Percentiles rank a stretch among this genome's conserved stretches.
Evolutionary conservation across 2,329 filamentous ascomycete genomes (phyloP).

Genomic region (Aspergillus flavus): DNA sequence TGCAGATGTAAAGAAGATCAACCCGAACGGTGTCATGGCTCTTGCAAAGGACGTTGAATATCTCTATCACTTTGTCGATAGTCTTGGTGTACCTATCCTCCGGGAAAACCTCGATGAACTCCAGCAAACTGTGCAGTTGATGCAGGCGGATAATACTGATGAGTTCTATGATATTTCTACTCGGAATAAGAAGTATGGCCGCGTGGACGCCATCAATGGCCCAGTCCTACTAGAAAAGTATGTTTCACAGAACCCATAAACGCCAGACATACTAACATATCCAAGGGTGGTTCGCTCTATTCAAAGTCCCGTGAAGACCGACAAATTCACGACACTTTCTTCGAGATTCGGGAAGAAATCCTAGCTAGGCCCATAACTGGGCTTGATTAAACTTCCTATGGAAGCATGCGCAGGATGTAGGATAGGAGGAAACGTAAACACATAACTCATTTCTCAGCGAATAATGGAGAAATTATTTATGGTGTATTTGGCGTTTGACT

Average conservation of each 20-base stretch:
- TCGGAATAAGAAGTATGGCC: slow-evolving; percentile 88
- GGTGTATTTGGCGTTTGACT: background rate
- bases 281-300: slow-evolving; percentile 66
- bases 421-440: background rate
- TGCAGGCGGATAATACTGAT: slow-evolving; percentile 86
- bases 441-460: background rate
- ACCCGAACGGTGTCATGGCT: slow-evolving; percentile 78
- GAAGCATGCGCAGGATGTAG: background rate
- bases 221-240: slow-evolving; percentile 91
- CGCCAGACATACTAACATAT: slow-evolving; percentile 18
- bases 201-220: slow-evolving; percentile 88
- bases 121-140: slow-evolving; percentile 85
- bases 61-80: slow-evolving; percentile 82
- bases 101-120: slow-evolving; percentile 89
- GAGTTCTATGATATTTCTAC: slow-evolving; percentile 94
- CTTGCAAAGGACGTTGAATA: slow-evolving; percentile 83
- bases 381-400: background rate
- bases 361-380: slow-evolving; percentile 9
- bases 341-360: slow-evolving; percentile 70
- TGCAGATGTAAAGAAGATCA: slow-evolving; percentile 79
- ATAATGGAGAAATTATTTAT: background rate
- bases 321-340: slow-evolving; percentile 72
- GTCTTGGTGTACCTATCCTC: slow-evolving; percentile 84
- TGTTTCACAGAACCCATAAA: slow-evolving; percentile 23
- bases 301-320: slow-evolving; percentile 60